Evolutionary conservation across 192 early-diverging fungal species (phyloP).

Genomic region (Coemansia sp.): DNA sequence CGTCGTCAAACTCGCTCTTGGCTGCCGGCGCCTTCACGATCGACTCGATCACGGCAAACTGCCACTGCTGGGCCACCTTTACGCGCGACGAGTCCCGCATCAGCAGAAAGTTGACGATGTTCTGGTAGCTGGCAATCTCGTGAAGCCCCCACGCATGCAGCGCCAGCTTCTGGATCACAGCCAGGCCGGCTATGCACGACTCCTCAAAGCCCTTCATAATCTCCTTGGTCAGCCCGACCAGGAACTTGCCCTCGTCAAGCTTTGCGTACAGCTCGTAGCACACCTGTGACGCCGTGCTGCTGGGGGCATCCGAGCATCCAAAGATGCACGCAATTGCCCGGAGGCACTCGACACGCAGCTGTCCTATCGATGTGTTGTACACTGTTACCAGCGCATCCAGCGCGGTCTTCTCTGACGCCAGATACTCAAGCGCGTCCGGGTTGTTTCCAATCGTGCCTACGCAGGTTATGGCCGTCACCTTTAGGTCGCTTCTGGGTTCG

Average conservation of each 20-base stretch:
- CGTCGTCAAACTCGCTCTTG: slow-evolving; percentile 28
- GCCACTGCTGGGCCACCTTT: slow-evolving; percentile 47
- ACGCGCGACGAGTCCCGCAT: slow-evolving; percentile 39
- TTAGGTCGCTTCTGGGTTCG: slow-evolving; percentile 16
- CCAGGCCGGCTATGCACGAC: slow-evolving; percentile 37
- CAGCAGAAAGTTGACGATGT: slow-evolving; percentile 37
- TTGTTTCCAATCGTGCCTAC: slow-evolving; percentile 45
- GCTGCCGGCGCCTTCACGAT: slow-evolving; percentile 29
- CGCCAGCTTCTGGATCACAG: slow-evolving; percentile 44
- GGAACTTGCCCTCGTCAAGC: slow-evolving; percentile 36
- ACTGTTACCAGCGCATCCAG: slow-evolving; percentile 28
- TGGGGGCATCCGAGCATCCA: slow-evolving; percentile 22
- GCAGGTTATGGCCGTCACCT: slow-evolving; percentile 28
- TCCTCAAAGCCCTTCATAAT: slow-evolving; percentile 53
- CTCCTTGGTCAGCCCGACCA: slow-evolving; percentile 38
- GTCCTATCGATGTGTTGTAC: slow-evolving; percentile 27
- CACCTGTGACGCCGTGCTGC: slow-evolving; percentile 25
- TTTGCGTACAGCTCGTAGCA: slow-evolving; percentile 44
- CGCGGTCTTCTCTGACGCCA: slow-evolving; percentile 37
- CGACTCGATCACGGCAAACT: slow-evolving; percentile 35
- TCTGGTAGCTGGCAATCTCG: slow-evolving; percentile 43
- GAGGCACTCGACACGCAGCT: slow-evolving; percentile 37
- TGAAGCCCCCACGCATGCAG: slow-evolving; percentile 46
- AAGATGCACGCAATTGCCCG: slow-evolving; percentile 47
- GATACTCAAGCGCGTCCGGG: slow-evolving; percentile 28